Evolutionary conservation across 768 basidiomycete genomes (phyloP).

Genomic region (Galerina sulciceps): DNA sequence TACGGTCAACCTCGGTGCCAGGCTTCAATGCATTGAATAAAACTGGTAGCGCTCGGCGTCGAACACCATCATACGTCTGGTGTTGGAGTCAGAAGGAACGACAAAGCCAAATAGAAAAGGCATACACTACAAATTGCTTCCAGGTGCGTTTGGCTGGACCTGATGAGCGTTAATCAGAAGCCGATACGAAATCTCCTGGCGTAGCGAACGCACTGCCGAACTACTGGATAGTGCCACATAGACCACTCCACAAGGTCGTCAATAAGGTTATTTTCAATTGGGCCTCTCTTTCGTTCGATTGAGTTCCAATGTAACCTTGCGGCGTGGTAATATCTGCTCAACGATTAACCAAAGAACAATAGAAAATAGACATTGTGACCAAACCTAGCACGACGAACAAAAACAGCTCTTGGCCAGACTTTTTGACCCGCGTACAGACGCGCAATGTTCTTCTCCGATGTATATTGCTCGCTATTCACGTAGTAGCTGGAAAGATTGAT

Average conservation of each 20-base stretch:
- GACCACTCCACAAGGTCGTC: constrained; percentile 79
- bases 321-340: constrained; percentile 62
- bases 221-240: constrained; percentile 72
- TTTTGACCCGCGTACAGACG: constrained; percentile 74
- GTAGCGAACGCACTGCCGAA: constrained; percentile 41
- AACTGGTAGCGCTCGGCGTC: constrained; percentile 61
- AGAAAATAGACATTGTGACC: constrained; percentile 12
- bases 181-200: constrained; percentile 13
- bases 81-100: not conserved
- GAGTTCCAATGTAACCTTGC: constrained; percentile 74
- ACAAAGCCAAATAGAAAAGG: not conserved
- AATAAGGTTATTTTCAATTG: constrained; percentile 64
- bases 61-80: constrained; percentile 72
- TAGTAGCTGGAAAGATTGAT: constrained; percentile 45
- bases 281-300: constrained; percentile 65
- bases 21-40: constrained; percentile 64
- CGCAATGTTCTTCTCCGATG: constrained; percentile 65
- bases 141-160: constrained; percentile 52
- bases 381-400: constrained; percentile 68
- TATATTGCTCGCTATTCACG: constrained; percentile 60
- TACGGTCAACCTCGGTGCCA: constrained; percentile 83
- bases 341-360: constrained; percentile 4
- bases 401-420: constrained; percentile 76
- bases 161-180: constrained; percentile 34
- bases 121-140: constrained; percentile 56